Evolutionary conservation across 2,329 filamentous ascomycete species (phyloP).

Genomic region (Colletotrichum sansevieriae): DNA sequence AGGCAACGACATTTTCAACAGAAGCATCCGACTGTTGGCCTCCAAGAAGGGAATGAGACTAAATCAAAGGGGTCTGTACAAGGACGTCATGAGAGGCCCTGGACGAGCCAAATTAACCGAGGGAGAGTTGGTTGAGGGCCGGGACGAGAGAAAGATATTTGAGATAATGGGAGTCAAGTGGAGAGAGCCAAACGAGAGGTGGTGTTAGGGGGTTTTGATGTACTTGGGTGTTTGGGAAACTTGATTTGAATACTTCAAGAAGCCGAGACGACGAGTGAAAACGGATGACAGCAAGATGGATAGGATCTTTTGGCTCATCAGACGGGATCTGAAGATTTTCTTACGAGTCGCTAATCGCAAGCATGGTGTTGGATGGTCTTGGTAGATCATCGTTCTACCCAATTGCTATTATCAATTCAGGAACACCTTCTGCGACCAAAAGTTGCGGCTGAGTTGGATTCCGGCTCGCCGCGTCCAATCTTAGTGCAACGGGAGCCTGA

Average conservation of each 20-base stretch:
- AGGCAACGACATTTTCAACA: constrained; percentile 94
- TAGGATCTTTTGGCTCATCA: too few relatives aligned
- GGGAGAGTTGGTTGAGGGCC: constrained; percentile 79
- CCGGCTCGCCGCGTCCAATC: neutral
- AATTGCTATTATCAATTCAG: neutral
- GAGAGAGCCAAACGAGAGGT: constrained; percentile 81
- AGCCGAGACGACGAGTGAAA: too few relatives aligned
- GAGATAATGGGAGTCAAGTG: constrained; percentile 86
- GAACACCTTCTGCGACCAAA: neutral
- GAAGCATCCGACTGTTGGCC: constrained; percentile 84
- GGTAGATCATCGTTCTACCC: constrained; percentile 1
- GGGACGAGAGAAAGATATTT: constrained; percentile 84
- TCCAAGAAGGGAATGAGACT: constrained; percentile 85
- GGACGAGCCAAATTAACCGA: constrained; percentile 72
- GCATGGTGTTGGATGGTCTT: constrained; percentile 23
- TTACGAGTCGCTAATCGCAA: constrained; percentile 4
- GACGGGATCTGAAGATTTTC: neutral
- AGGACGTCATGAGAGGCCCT: constrained; percentile 73
- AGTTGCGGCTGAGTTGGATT: neutral
- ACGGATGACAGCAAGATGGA: too few relatives aligned
- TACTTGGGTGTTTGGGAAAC: too few relatives aligned
- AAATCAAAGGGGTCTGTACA: constrained; percentile 86
- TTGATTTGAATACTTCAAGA: too few relatives aligned
- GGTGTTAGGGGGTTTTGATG: constrained; percentile 65
- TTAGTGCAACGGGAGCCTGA: neutral